A percentile compares a stretch with the other conserved stretches of the same genome.
Conservation (phyloP, 768 basidiomycete genomes). For the Boletus rex-veris region DNA sequence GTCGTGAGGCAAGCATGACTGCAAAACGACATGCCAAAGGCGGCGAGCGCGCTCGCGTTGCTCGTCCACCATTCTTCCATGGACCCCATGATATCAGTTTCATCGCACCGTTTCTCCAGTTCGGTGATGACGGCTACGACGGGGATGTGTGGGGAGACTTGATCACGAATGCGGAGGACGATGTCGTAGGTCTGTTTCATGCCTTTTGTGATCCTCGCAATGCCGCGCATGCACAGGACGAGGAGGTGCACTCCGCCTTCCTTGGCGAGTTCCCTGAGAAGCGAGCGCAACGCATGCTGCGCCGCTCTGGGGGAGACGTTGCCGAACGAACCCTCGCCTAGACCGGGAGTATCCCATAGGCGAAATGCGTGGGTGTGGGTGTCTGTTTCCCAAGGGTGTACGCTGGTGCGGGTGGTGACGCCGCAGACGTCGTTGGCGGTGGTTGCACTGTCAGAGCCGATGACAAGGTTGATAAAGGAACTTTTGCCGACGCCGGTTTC, state of each 20-base stretch:
- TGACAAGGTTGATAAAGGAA: constrained; percentile 25
- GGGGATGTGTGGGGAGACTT: constrained; percentile 19
- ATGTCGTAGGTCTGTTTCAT: constrained; percentile 20
- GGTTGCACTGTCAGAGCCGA: constrained; percentile 10
- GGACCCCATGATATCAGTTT: constrained; percentile 9
- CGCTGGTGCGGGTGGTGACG: constrained; percentile 14
- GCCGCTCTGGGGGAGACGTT: constrained; percentile 22
- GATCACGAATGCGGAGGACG: constrained; percentile 18
- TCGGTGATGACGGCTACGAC: constrained; percentile 26
- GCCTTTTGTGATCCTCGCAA: constrained; percentile 15
- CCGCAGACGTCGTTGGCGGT: constrained; percentile 22
- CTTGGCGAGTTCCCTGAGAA: constrained; percentile 18
- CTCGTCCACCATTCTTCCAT: constrained; percentile 25
- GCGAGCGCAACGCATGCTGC: constrained; percentile 16
- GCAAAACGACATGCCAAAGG: constrained; percentile 12
- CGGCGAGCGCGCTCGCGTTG: background rate
- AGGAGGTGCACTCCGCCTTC: constrained; percentile 26
- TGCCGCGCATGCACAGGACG: constrained; percentile 25
- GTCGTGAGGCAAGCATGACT: constrained; percentile 26
- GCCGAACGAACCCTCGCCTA: constrained; percentile 22
- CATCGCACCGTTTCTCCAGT: constrained; percentile 19
- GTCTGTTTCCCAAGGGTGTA: constrained; percentile 20
- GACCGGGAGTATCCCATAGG: constrained; percentile 26
- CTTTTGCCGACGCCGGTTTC: constrained; percentile 28
- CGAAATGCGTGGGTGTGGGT: constrained; percentile 14